Evolutionary conservation across 257 asterid genomes (phyloP).

Genomic region (Ballota nigra): DNA sequence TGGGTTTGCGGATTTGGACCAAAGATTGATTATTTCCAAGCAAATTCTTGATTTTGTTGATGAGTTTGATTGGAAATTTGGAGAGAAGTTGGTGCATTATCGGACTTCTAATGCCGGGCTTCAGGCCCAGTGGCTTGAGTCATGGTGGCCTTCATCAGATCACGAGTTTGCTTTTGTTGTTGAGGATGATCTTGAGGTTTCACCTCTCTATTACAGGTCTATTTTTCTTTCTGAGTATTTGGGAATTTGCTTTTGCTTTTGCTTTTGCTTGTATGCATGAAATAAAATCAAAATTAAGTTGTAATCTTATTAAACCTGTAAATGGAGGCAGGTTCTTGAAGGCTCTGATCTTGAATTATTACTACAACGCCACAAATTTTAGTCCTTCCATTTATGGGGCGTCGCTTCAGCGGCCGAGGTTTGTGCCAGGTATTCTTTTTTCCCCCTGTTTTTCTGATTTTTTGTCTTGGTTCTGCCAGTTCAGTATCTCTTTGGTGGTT

Average conservation of each 20-base stretch:
- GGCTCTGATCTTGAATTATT: constrained; percentile 25
- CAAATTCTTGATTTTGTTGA: constrained; percentile 68
- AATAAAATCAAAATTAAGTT: neutral
- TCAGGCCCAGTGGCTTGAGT: constrained; percentile 44
- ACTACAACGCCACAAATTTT: constrained; percentile 26
- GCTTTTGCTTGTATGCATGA: neutral
- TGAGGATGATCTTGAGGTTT: constrained; percentile 93
- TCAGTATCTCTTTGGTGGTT: neutral
- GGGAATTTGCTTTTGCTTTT: neutral
- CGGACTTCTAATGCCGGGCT: constrained; percentile 41
- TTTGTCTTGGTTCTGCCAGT: neutral
- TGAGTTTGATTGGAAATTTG: constrained; percentile 68
- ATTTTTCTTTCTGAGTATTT: neutral
- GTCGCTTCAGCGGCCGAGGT: constrained; percentile 30
- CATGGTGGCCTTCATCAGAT: constrained; percentile 42
- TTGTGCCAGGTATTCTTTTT: constrained; percentile 24
- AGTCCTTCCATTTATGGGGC: constrained; percentile 31
- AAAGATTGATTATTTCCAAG: constrained; percentile 49
- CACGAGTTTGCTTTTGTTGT: constrained; percentile 64
- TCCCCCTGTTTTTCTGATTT: neutral
- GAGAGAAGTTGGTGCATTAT: constrained; percentile 46
- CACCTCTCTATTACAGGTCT: constrained; percentile 81
- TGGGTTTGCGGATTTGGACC: constrained; percentile 45
- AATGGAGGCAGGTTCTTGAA: constrained; percentile 23
- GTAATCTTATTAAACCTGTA: constrained; percentile 8